These are phyloP conservation scores for Kluyveromyces aestuarii DNA, from an alignment of 805 yeast genomes.

Conservation along the genomic window DNA sequence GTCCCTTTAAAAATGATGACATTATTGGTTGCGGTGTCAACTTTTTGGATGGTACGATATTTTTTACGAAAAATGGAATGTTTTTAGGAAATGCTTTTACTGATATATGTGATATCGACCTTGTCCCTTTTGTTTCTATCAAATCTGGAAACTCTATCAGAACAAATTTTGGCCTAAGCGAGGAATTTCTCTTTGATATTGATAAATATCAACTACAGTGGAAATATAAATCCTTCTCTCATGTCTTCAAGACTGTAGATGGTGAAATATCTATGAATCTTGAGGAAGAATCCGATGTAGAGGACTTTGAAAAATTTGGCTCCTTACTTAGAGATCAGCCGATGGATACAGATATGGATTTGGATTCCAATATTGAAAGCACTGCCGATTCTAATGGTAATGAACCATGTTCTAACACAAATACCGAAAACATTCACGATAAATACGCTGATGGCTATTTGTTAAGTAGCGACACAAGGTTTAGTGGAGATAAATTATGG, in stretches of 20 bases:
- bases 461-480: slow-evolving; percentile 15
- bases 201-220: slow-evolving; percentile 40
- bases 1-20: slow-evolving; percentile 46
- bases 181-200: slow-evolving; percentile 55
- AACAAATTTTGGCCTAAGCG: slow-evolving; percentile 36
- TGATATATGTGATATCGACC: slow-evolving; percentile 31
- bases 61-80: slow-evolving; percentile 78
- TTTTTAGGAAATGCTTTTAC: slow-evolving; percentile 45
- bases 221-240: slow-evolving; percentile 31
- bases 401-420: slow-evolving; percentile 4
- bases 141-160: slow-evolving; percentile 27
- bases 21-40: slow-evolving; percentile 80
- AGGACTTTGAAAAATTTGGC: slow-evolving; percentile 5
- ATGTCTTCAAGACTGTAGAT: slow-evolving; percentile 17
- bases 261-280: slow-evolving; percentile 3
- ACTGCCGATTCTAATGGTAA: slow-evolving; percentile 8
- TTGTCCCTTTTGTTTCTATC: slow-evolving; percentile 41
- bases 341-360: slow-evolving; percentile 9
- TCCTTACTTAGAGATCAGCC: slow-evolving; percentile 5
- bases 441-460: slow-evolving; percentile 8
- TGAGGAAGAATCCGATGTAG: slow-evolving; percentile 5
- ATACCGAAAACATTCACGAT: slow-evolving; percentile 6
- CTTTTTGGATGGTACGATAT: slow-evolving; percentile 51
- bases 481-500: slow-evolving; percentile 12
- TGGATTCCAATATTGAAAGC: slow-evolving; percentile 24